These are phyloP conservation scores for Blastocystis sp. DNA, from an alignment of 352 stramenopile species.

Conservation along the genomic window DNA sequence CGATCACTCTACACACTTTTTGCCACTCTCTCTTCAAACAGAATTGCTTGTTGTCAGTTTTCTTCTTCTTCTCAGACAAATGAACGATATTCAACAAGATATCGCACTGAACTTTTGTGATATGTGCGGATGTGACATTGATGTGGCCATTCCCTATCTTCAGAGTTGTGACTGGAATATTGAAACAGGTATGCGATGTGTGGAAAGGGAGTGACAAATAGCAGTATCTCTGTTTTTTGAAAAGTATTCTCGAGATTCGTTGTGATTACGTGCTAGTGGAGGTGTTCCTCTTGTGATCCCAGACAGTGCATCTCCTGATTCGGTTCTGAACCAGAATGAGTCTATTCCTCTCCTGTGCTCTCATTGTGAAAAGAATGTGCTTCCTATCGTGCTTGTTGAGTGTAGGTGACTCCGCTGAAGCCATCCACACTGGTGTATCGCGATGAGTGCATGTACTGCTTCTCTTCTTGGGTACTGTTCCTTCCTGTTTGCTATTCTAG, in stretches of 20 bases:
- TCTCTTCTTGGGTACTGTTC: not conserved
- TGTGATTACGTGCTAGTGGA: not conserved
- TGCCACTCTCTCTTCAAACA: not conserved
- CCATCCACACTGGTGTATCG: constrained; percentile 2
- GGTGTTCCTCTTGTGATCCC: not conserved
- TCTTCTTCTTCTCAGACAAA: not conserved
- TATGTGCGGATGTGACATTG: constrained; percentile 31
- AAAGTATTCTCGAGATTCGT: not conserved
- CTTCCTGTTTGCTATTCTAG: not conserved
- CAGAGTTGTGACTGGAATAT: constrained; percentile 4
- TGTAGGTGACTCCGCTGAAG: not conserved
- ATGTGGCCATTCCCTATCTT: constrained; percentile 18
- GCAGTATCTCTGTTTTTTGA: constrained; percentile 46
- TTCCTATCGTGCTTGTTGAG: not conserved
- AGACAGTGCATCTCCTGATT: not conserved
- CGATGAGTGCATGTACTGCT: constrained; percentile 48
- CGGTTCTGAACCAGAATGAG: not conserved
- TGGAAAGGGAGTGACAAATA: not conserved
- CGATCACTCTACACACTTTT: no score
- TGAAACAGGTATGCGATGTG: not conserved
- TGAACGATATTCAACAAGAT: constrained; percentile 38
- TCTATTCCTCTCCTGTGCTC: not conserved
- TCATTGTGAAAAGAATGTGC: not conserved
- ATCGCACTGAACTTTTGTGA: not conserved
- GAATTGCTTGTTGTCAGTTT: not conserved